These are phyloP conservation scores for Astragalus glycyphyllos DNA, from an alignment of 306 rosid species.

Conservation along the genomic window DNA sequence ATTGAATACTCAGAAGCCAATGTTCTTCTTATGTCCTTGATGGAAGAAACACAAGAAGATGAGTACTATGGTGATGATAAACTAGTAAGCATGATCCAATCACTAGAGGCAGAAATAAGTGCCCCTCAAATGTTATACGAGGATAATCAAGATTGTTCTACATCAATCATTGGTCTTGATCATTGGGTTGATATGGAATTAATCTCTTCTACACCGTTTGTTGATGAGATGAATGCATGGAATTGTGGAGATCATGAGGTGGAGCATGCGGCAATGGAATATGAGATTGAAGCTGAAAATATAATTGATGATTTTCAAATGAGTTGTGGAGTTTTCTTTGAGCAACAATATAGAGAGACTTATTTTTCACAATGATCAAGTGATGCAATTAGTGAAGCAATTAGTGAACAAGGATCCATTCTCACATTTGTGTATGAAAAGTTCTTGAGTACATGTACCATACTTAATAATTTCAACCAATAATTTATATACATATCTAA, in stretches of 20 bases:
- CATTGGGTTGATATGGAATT: constrained; percentile 47
- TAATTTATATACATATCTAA: not conserved
- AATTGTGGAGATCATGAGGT: constrained; percentile 41
- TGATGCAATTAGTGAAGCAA: constrained; percentile 10
- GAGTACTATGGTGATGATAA: constrained; percentile 53
- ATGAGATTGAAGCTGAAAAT: constrained; percentile 44
- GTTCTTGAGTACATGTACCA: constrained; percentile 1
- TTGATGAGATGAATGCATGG: constrained; percentile 48
- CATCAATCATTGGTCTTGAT: constrained; percentile 32
- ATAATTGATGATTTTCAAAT: constrained; percentile 27
- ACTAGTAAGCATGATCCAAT: constrained; percentile 57
- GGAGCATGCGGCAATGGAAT: constrained; percentile 36
- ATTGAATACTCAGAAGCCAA: constrained; percentile 44
- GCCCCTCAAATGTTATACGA: constrained; percentile 26
- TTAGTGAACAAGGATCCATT: not conserved
- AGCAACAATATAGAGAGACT: constrained; percentile 39
- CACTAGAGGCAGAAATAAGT: constrained; percentile 58
- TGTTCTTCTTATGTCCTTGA: constrained; percentile 49
- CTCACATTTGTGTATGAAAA: constrained; percentile 24
- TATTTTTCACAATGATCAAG: constrained; percentile 25
- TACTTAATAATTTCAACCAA: not conserved
- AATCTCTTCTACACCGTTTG: constrained; percentile 38
- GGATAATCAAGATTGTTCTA: constrained; percentile 46
- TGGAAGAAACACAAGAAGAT: constrained; percentile 57
- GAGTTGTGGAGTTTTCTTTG: constrained; percentile 41